phyloP scores from a whole-genome alignment of 2,329 filamentous ascomycete species.

The Fusarium subtropicale region DNA sequence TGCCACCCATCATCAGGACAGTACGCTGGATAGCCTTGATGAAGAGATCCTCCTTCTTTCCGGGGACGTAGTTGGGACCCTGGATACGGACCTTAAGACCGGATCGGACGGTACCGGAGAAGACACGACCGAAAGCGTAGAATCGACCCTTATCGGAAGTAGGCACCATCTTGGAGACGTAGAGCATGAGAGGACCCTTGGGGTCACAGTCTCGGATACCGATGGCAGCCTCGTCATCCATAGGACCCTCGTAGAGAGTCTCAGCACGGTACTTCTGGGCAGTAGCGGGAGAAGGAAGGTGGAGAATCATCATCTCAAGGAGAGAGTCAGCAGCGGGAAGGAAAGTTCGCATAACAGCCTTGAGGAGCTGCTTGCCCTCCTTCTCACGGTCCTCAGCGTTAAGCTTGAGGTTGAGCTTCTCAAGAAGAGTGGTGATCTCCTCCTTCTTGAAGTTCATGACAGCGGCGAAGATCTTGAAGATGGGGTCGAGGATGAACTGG shows the following conservation, averaged over 20 bases:
- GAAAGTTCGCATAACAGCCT: slow-evolving; percentile 99
- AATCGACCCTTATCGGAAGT: slow-evolving; percentile 99
- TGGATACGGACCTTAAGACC: slow-evolving; percentile 99
- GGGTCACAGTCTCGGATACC: slow-evolving; percentile 98
- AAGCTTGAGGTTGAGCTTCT: slow-evolving; percentile 97
- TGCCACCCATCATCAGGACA: slow-evolving; percentile 99
- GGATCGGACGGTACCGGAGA: slow-evolving; percentile 96
- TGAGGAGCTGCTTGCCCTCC: slow-evolving; percentile 97
- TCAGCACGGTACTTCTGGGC: slow-evolving; percentile 98
- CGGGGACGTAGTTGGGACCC: slow-evolving; percentile 97
- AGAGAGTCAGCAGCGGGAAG: slow-evolving; percentile 97
- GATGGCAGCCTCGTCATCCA: slow-evolving; percentile 91
- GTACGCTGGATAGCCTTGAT: slow-evolving; percentile 99
- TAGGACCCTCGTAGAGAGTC: slow-evolving; percentile 98
- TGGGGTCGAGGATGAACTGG: slow-evolving; percentile 99
- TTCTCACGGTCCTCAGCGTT: slow-evolving; percentile 85
- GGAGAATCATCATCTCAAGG: slow-evolving; percentile 99
- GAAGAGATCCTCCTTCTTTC: slow-evolving; percentile 99
- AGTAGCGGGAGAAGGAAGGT: slow-evolving; percentile 94
- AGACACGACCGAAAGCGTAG: slow-evolving; percentile 99
- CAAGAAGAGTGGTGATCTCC: slow-evolving; percentile 82
- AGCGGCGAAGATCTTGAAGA: slow-evolving; percentile 97
- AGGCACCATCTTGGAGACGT: slow-evolving; percentile 99
- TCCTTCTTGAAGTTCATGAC: slow-evolving; percentile 99
- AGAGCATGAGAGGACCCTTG: slow-evolving; percentile 98